phyloP scores from a whole-genome alignment of 176 grass and related monocot genomes.

The Oryza rufipogon region DNA sequence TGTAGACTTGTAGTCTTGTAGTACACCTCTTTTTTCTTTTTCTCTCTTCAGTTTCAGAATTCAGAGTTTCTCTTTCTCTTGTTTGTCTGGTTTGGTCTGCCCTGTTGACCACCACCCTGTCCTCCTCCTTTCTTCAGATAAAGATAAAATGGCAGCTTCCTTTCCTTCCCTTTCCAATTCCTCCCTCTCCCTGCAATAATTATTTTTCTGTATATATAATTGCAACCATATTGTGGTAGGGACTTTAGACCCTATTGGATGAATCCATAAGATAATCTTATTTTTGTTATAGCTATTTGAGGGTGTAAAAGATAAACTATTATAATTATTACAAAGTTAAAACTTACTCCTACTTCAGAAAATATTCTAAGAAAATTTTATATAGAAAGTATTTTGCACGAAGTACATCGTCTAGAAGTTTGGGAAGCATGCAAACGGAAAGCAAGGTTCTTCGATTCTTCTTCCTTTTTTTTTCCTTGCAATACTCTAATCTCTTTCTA shows the following conservation, averaged over 20 bases:
- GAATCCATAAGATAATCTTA: no score
- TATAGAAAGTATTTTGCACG: no score
- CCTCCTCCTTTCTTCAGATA: conserved; percentile 33
- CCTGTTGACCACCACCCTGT: conserved; percentile 46
- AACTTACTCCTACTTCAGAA: no score
- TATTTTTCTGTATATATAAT: neutral
- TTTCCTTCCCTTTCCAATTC: neutral
- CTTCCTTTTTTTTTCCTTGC: neutral
- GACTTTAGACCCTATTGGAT: no score
- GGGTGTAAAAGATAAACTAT: no score
- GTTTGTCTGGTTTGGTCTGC: conserved; percentile 45
- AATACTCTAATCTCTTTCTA: neutral
- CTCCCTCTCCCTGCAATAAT: neutral
- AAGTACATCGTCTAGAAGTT: no score
- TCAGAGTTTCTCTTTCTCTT: conserved; percentile 6
- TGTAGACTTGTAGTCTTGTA: neutral
- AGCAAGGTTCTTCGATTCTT: no score
- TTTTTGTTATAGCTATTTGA: no score
- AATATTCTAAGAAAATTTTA: no score
- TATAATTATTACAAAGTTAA: no score
- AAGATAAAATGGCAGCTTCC: conserved; percentile 22
- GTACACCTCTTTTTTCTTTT: neutral
- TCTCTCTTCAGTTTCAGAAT: neutral
- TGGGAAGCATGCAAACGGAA: no score
- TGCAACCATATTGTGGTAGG: neutral